phyloP scores from a whole-genome alignment of 1,284 basidiomycete species.

The Somion occarium region DNA sequence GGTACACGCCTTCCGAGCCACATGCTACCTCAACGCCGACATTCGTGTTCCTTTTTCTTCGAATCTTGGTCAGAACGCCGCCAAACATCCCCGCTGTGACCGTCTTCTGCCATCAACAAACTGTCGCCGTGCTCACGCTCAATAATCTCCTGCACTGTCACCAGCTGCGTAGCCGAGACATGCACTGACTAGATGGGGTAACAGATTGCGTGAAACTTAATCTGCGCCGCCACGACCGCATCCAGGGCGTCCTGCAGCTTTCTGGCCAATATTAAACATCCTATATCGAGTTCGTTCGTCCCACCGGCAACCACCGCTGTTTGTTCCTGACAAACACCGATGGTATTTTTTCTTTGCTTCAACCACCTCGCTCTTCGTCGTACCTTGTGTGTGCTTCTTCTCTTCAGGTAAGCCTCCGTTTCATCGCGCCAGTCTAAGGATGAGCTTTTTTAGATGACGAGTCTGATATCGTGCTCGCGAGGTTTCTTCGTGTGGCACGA shows the following conservation, averaged over 20 bases:
- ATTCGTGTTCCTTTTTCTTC: background rate
- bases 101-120: too few relatives aligned
- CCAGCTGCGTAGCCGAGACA: too few relatives aligned
- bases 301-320: background rate
- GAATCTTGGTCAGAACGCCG: too few relatives aligned
- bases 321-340: background rate
- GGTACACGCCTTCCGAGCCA: background rate
- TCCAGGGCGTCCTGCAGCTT: background rate
- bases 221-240: background rate
- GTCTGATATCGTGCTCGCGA: constrained; percentile 59
- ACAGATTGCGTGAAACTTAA: background rate
- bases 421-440: constrained; percentile 32
- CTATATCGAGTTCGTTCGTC: background rate
- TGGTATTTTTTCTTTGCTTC: background rate
- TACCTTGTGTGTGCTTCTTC: too few relatives aligned
- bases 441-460: constrained; percentile 85
- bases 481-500: constrained; percentile 54
- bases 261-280: background rate
- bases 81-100: too few relatives aligned
- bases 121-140: too few relatives aligned
- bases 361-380: background rate
- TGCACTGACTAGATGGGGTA: too few relatives aligned
- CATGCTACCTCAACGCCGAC: background rate
- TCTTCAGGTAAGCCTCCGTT: constrained; percentile 4
- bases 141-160: too few relatives aligned